Base-by-base conservation (phyloP, 306 rosid species). In the Dryas alaskensis region DNA sequence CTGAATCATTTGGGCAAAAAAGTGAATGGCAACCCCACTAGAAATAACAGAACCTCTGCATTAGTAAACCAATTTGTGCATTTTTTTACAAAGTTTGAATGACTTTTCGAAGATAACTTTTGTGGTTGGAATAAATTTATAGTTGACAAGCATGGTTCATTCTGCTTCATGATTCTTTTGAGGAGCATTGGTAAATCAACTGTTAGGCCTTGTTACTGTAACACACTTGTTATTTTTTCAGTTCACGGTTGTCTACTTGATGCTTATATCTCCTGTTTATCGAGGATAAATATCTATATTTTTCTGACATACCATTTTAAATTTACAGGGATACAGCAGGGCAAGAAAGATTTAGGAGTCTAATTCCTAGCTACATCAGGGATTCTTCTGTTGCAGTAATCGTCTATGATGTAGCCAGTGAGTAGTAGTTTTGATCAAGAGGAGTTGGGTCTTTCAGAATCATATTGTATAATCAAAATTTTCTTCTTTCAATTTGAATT, bases 281-380 rank as follows among this genome's bases (percentile, higher is more conserved):
- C 10, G 9, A 22, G 16, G 57, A 22, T 12, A 14, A 17, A 11
- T 1, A 4, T 61, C 1, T 78, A 14, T 51, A 59, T 69, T 66
- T 19, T 76, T 75, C 75, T 63, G 67, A 84, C 22, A 45, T 9
- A 46, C 61, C 22, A 42, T 45, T 73, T 51, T 50, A 27, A 75
- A 62, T 71, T 70, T 77, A 69, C 91, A 94, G 98, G 98, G 98
- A 94, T 84, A 94, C 97, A 59, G 98, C 98, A 45, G 97, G 97
- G 72, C 98, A 94, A 84, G 98, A 94, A 84, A 91, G 98, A 84
- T 94, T 94, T 81, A 86, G 98, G 87, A 94, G 97, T 83, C 96
- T 94, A 60, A 93, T 94, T 83, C 98, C 98, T 50, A 94, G 98
- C 88, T 94, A 94, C 87, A 94, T 91, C 65, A 89, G 98, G 86